Evolutionary conservation across 495 filamentous ascomycete genomes (phyloP), one percentile per base, ranked within the genome.

Genomic region (Trichoderma reesei): DNA sequence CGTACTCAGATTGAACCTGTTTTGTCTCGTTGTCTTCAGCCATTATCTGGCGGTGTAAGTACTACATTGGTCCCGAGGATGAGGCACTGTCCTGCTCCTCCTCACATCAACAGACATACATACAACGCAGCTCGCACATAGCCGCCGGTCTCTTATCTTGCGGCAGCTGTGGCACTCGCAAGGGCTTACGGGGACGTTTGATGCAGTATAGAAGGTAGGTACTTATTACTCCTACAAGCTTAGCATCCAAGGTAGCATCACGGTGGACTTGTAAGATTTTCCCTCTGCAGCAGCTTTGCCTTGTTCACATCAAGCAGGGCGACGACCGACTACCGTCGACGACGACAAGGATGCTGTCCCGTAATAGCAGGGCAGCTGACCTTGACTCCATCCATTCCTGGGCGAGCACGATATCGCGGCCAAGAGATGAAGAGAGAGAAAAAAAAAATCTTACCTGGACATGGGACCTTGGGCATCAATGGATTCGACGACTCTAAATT

Each of bases 171-270:
- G 42, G 42, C 42, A 18, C 42, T 46, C 42, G 1, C 42, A 14
- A 56, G 51, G 51, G 51, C 51, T 56, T 56, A 34, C 51, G 26
- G 44, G 44, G 18, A 48, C 44, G 41, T 44, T 44, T n/a, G n/a
- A n/a, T n/a, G n/a, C n/a, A n/a, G n/a, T n/a, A n/a, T n/a, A n/a
- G n/a, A n/a, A n/a, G n/a, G n/a, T n/a, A n/a, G n/a, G n/a, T n/a
- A n/a, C n/a, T n/a, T n/a, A 26, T 26, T 26, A 26, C 26, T 26
- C 26, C 26, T 26, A 26, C 26, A 26, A 26, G 26, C 1, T 26
- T 26, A 26, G 26, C 26, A 26, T 26, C 26, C 26, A 26, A 26
- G 26, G 26, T 2, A 39, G 44, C 31, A 56, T 5, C 26, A 1
- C 26, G 14, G 11, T 56, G 51, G 48, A 10, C 48, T 31, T 33